phyloP scores from a whole-genome alignment of 2,329 filamentous ascomycete genomes.

The Cladobotryum protrusum region DNA sequence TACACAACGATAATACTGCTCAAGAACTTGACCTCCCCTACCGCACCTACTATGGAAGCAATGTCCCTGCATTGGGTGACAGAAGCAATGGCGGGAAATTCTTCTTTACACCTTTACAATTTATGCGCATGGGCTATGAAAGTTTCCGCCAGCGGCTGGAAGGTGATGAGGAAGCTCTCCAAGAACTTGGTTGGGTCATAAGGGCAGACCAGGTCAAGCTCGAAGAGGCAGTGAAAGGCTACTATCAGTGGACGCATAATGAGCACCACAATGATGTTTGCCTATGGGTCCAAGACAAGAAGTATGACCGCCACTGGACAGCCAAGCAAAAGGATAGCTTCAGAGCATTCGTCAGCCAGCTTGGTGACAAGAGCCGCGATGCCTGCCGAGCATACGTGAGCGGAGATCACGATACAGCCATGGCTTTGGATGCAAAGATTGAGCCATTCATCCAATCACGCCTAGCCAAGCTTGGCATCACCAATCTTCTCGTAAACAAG shows the following conservation, averaged over 20 bases:
- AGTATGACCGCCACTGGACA: slow-evolving; percentile 4
- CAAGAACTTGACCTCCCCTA: not conserved
- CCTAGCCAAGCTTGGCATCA: not conserved
- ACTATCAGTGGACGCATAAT: not conserved
- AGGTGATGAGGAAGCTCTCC: too few species aligned
- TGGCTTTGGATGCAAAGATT: not conserved
- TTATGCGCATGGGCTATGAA: too few species aligned
- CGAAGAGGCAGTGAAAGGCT: not conserved
- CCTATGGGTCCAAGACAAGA: slow-evolving; percentile 5
- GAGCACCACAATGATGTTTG: slow-evolving; percentile 1
- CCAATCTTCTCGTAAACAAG: not conserved
- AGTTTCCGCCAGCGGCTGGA: too few species aligned
- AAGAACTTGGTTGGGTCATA: too few species aligned
- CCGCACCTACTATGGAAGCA: slow-evolving; percentile 8
- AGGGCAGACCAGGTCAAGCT: not conserved
- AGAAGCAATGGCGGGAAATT: not conserved
- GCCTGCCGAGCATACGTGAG: not conserved
- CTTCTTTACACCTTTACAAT: not conserved
- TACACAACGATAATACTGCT: slow-evolving; percentile 1
- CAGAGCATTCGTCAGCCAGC: not conserved
- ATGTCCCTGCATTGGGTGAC: slow-evolving; percentile 5
- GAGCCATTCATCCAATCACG: too few species aligned
- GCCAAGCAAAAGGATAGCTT: not conserved
- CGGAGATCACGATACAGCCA: not conserved
- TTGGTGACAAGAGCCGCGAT: not conserved